A percentile compares a stretch with the other conserved stretches of the same genome.
Conservation (phyloP, 1,284 basidiomycete species). For the Sporisorium graminicola region DNA sequence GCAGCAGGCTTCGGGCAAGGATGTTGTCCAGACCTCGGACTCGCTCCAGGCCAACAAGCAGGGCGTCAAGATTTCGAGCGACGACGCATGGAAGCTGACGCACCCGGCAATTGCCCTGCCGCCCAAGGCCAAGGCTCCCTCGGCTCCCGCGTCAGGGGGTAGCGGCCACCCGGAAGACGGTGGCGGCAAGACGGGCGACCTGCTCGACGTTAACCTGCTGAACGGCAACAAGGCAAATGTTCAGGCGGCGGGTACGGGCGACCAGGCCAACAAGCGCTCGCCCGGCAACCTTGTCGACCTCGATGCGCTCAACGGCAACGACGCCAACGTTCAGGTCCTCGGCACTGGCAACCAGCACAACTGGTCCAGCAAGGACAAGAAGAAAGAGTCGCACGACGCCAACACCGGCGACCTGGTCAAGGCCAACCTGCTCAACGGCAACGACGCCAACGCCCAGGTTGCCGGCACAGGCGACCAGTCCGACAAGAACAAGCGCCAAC, state of each 20-base stretch:
- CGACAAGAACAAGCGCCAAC: conserved; percentile 7
- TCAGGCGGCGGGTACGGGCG: conserved; percentile 26
- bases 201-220: conserved; percentile 21
- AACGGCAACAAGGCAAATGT: conserved; percentile 29
- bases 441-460: conserved; percentile 26
- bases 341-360: conserved; percentile 33
- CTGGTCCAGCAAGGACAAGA: conserved; percentile 1
- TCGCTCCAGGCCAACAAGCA: conserved; percentile 30
- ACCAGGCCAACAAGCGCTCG: conserved; percentile 15
- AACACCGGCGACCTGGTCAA: conserved; percentile 25
- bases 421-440: conserved; percentile 26
- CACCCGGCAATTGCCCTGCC: conserved; percentile 22
- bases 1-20: conserved; percentile 27
- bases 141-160: conserved; percentile 2
- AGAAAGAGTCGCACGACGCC: background rate
- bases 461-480: conserved; percentile 29
- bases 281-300: conserved; percentile 11
- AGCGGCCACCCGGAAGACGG: background rate
- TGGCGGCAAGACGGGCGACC: conserved; percentile 19
- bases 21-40: conserved; percentile 18
- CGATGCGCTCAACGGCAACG: conserved; percentile 23
- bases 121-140: no score
- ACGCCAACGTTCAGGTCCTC: conserved; percentile 24
- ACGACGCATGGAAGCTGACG: conserved; percentile 12
- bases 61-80: conserved; percentile 23